A percentile compares a stretch with the other conserved stretches of the same genome.
Evolutionary conservation across 768 basidiomycete species (phyloP).

Genomic region (Psilocybe sp.): DNA sequence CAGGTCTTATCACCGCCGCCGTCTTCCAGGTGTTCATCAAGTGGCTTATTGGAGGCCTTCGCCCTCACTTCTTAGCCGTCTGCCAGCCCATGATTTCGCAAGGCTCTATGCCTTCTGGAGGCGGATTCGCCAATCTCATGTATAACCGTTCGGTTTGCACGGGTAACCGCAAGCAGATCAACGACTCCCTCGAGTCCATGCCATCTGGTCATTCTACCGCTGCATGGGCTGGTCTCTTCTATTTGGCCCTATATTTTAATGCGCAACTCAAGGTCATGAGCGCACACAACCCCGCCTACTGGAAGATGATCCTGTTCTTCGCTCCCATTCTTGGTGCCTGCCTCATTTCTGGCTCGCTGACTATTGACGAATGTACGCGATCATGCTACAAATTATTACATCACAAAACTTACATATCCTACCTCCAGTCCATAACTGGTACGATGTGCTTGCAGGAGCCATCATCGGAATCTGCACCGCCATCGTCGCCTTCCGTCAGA

Average conservation of each 20-base stretch:
- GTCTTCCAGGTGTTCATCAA: constrained; percentile 50
- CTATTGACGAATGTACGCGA: constrained; percentile 50
- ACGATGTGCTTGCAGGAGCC: constrained; percentile 53
- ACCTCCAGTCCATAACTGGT: constrained; percentile 48
- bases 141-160: constrained; percentile 53
- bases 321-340: constrained; percentile 53
- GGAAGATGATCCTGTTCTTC: constrained; percentile 61
- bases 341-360: constrained; percentile 54
- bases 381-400: background rate
- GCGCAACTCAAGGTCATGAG: constrained; percentile 58
- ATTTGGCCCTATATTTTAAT: constrained; percentile 44
- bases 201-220: constrained; percentile 59
- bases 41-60: constrained; percentile 49
- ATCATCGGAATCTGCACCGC: constrained; percentile 48
- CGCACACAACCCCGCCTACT: constrained; percentile 60
- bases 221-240: constrained; percentile 54
- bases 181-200: constrained; percentile 55
- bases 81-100: constrained; percentile 42
- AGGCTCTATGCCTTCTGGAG: constrained; percentile 29
- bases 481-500: constrained; percentile 51
- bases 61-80: constrained; percentile 51
- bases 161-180: constrained; percentile 51
- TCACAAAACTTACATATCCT: background rate
- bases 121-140: constrained; percentile 47
- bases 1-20: constrained; percentile 28